Evolutionary conservation across 257 asterid genomes (phyloP).

Genomic region (Solanum paucissectum): DNA sequence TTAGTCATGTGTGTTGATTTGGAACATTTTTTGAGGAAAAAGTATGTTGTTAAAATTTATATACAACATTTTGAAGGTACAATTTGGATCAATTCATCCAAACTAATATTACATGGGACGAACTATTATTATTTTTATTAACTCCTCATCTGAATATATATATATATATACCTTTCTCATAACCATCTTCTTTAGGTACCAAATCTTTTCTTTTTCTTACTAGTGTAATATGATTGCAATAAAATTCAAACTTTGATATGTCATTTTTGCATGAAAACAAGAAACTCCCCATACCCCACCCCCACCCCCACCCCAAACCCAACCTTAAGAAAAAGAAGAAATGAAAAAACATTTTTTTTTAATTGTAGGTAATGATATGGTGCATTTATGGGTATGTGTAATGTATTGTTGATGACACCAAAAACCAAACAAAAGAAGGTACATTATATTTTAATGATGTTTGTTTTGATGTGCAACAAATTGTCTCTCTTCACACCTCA

Average conservation of each 20-base stretch:
- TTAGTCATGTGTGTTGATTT: neutral
- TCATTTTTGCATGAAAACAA: conserved; percentile 21
- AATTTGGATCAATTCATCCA: too few species aligned
- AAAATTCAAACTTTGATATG: neutral
- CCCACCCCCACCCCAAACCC: neutral
- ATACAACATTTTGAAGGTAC: too few species aligned
- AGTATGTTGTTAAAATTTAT: too few species aligned
- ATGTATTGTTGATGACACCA: conserved; percentile 10
- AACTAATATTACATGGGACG: too few species aligned
- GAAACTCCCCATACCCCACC: neutral
- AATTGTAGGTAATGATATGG: conserved; percentile 10
- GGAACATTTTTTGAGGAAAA: too few species aligned
- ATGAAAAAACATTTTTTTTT: neutral
- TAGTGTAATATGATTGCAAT: neutral
- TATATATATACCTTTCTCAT: neutral
- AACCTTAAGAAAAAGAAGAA: neutral
- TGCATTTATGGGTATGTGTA: conserved; percentile 15
- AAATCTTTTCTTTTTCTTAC: neutral
- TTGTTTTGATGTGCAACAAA: conserved; percentile 1
- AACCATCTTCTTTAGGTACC: neutral
- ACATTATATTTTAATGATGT: neutral
- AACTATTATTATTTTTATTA: too few species aligned
- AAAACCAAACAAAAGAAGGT: conserved; percentile 5
- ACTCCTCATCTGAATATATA: neutral
- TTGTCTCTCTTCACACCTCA: neutral